Evolutionary conservation across 768 basidiomycete genomes (phyloP).

Genomic region (Kondoa malvinella): DNA sequence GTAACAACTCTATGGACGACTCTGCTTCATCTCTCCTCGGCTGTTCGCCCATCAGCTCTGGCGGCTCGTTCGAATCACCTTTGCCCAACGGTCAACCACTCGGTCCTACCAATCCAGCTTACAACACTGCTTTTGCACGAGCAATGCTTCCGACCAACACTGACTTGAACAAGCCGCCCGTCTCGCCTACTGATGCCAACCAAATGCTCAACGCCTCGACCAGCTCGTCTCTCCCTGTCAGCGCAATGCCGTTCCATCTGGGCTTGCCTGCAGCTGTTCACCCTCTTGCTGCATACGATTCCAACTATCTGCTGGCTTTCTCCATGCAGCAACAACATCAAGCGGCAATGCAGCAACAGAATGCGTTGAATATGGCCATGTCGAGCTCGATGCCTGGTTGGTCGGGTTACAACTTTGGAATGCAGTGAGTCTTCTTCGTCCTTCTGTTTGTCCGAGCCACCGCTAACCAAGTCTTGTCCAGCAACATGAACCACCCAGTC

Average conservation of each 20-base stretch:
- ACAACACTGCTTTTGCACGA: neutral
- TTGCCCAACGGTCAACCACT: neutral
- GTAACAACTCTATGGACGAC: neutral
- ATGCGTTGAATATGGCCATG: neutral
- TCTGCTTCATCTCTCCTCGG: slow-evolving; percentile 1
- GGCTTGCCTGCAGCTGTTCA: neutral
- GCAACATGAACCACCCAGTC: no score
- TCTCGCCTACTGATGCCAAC: neutral
- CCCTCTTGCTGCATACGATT: neutral
- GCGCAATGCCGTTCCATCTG: neutral
- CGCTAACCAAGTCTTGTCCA: no score
- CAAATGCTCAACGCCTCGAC: neutral
- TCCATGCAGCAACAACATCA: slow-evolving; percentile 6
- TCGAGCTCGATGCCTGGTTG: neutral
- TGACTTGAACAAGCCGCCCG: neutral
- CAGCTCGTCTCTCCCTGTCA: neutral
- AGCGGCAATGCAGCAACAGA: slow-evolving; percentile 3
- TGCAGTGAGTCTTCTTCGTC: neutral
- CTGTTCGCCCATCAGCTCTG: neutral
- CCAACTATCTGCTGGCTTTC: slow-evolving; percentile 5
- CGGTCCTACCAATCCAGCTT: neutral
- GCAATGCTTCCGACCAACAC: neutral
- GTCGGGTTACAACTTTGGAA: neutral
- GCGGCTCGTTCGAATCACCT: neutral
- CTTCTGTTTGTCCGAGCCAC: no score